These are phyloP conservation scores for Exophiala sp. DNA, from an alignment of 2,329 filamentous ascomycete species.

Conservation along the genomic window DNA sequence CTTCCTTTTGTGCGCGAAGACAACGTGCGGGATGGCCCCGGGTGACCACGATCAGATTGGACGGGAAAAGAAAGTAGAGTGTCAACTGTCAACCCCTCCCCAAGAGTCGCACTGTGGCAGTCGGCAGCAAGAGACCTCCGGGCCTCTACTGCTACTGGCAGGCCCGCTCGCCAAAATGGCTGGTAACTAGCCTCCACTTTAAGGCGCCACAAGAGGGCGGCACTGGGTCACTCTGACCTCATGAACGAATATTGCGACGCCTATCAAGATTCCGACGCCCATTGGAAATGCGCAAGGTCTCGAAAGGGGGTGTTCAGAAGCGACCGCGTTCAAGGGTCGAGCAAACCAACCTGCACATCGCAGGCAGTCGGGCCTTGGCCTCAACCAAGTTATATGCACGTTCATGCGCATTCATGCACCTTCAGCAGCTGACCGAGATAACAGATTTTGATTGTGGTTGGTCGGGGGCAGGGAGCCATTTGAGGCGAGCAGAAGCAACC, in stretches of 20 bases:
- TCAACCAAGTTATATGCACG: slow-evolving; percentile 1
- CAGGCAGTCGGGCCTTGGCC: slow-evolving; percentile 5
- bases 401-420: slow-evolving; percentile 8
- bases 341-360: neutral
- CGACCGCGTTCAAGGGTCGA: neutral
- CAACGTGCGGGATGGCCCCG: slow-evolving; percentile 13
- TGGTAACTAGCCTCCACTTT: slow-evolving; percentile 10
- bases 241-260: slow-evolving; percentile 3
- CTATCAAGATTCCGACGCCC: slow-evolving; percentile 3
- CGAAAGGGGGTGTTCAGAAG: neutral
- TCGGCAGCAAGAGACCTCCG: neutral
- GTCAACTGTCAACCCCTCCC: slow-evolving; percentile 1
- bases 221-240: slow-evolving; percentile 7
- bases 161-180: slow-evolving; percentile 2
- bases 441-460: slow-evolving; percentile 2
- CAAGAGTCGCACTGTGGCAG: neutral
- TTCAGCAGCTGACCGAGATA: slow-evolving; percentile 7
- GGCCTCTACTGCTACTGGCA: neutral
- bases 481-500: neutral
- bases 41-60: slow-evolving; percentile 15
- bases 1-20: slow-evolving; percentile 11
- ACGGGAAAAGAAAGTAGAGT: slow-evolving; percentile 1
- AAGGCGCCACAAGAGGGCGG: slow-evolving; percentile 6
- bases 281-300: neutral
- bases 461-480: neutral